Conservation (phyloP, 495 filamentous ascomycete genomes). For the Hypoxylon intermedium region DNA sequence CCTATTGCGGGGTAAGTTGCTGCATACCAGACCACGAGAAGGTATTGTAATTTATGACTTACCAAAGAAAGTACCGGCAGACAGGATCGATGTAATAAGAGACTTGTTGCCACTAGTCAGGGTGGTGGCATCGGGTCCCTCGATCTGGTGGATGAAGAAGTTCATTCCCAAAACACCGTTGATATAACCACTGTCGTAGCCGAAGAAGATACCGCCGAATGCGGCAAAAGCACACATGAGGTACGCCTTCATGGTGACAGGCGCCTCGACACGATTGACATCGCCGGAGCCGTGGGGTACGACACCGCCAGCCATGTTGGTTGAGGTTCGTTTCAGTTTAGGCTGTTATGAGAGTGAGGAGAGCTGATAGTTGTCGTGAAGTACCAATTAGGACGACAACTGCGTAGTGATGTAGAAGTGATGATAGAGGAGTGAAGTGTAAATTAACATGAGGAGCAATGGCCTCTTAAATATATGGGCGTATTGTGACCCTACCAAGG, state of each 20-base stretch:
- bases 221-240: conserved; percentile 73
- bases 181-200: conserved; percentile 71
- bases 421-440: neutral
- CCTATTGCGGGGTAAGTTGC: conserved; percentile 37
- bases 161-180: conserved; percentile 63
- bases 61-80: conserved; percentile 76
- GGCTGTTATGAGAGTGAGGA: no score
- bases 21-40: neutral
- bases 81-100: conserved; percentile 76
- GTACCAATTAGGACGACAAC: neutral
- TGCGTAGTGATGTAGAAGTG: neutral
- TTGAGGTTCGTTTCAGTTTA: neutral
- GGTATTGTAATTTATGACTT: neutral
- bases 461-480: conserved; percentile 15
- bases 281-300: conserved; percentile 45
- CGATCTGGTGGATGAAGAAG: conserved; percentile 57
- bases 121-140: conserved; percentile 37
- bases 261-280: conserved; percentile 65
- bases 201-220: conserved; percentile 74
- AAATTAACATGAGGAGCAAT: neutral
- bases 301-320: conserved; percentile 35
- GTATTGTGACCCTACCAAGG: conserved; percentile 6
- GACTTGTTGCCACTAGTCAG: conserved; percentile 55
- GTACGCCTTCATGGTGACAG: conserved; percentile 70
- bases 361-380: neutral